Evolutionary conservation across 495 filamentous ascomycete species (phyloP).

Genomic region (Penicillium tannophilum): DNA sequence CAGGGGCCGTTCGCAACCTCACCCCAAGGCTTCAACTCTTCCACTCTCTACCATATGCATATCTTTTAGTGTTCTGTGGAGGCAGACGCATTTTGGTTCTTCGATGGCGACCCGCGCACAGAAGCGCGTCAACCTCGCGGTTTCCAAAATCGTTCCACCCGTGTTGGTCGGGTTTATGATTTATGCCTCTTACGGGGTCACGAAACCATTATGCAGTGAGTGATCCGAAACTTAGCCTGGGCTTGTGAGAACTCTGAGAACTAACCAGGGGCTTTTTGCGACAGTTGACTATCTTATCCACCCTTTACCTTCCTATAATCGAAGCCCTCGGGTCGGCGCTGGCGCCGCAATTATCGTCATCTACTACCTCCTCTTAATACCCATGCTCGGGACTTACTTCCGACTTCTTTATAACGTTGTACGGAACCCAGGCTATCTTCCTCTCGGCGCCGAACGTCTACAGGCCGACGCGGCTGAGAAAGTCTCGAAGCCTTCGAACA

Average conservation of each 20-base stretch:
- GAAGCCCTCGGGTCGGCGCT: slow-evolving; percentile 48
- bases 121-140: slow-evolving; percentile 52
- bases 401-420: slow-evolving; percentile 66
- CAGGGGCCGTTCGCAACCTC: slow-evolving; percentile 4
- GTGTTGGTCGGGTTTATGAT: slow-evolving; percentile 58
- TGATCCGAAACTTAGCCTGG: slow-evolving; percentile 4
- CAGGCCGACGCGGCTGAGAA: slow-evolving; percentile 20
- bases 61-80: slow-evolving; percentile 10
- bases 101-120: slow-evolving; percentile 27
- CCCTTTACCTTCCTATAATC: slow-evolving; percentile 44
- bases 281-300: slow-evolving; percentile 67
- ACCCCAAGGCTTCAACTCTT: neutral
- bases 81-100: slow-evolving; percentile 3
- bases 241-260: neutral
- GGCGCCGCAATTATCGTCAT: slow-evolving; percentile 70
- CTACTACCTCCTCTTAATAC: slow-evolving; percentile 69
- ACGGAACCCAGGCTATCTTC: slow-evolving; percentile 69
- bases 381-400: slow-evolving; percentile 67
- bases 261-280: slow-evolving; percentile 2
- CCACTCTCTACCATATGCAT: neutral
- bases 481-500: slow-evolving; percentile 18
- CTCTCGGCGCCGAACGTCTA: slow-evolving; percentile 48
- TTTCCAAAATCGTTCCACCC: slow-evolving; percentile 59
- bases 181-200: slow-evolving; percentile 65
- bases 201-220: slow-evolving; percentile 60